Conservation (phyloP, 1,284 basidiomycete genomes). For the Sparassis latifolia region DNA sequence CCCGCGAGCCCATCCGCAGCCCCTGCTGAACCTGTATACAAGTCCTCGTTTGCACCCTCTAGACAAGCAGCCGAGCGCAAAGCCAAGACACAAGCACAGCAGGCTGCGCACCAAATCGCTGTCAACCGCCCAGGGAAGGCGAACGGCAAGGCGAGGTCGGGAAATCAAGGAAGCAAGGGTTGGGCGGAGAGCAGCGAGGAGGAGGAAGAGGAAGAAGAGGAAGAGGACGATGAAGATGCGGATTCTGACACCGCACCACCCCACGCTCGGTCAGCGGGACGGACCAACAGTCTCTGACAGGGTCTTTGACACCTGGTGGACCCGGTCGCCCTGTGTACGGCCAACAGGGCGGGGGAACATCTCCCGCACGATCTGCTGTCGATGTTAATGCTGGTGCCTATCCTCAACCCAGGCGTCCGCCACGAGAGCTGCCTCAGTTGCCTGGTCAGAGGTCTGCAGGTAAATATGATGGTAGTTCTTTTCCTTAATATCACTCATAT, state of each 20-base stretch:
- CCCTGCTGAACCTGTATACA: slow-evolving; percentile 25
- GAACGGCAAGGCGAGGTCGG: slow-evolving; percentile 51
- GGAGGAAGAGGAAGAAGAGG: slow-evolving; percentile 72
- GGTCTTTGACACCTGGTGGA: slow-evolving; percentile 19
- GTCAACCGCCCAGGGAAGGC: slow-evolving; percentile 64
- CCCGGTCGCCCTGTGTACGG: slow-evolving; percentile 20
- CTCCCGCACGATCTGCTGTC: slow-evolving; percentile 20
- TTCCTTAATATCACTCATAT: background rate
- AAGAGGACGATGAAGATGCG: slow-evolving; percentile 67
- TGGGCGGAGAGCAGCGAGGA: slow-evolving; percentile 77
- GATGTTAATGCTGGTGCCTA: slow-evolving; percentile 19
- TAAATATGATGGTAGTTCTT: slow-evolving; percentile 11
- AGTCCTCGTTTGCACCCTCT: slow-evolving; percentile 81
- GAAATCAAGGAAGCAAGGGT: slow-evolving; percentile 37
- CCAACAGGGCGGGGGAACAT: slow-evolving; percentile 17
- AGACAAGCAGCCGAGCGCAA: slow-evolving; percentile 78
- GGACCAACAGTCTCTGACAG: slow-evolving; percentile 22
- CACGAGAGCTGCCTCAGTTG: slow-evolving; percentile 37
- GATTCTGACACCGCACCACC: slow-evolving; percentile 54
- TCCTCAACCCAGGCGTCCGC: slow-evolving; percentile 26
- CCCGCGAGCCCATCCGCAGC: slow-evolving; percentile 24
- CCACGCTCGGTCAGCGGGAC: slow-evolving; percentile 26
- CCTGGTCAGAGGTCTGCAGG: slow-evolving; percentile 31
- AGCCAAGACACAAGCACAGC: slow-evolving; percentile 75
- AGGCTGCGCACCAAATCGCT: slow-evolving; percentile 71